Evolutionary conservation across 1,284 basidiomycete genomes (phyloP), one percentile per base, ranked within the genome.

Genomic region (Irpex lacteus): DNA sequence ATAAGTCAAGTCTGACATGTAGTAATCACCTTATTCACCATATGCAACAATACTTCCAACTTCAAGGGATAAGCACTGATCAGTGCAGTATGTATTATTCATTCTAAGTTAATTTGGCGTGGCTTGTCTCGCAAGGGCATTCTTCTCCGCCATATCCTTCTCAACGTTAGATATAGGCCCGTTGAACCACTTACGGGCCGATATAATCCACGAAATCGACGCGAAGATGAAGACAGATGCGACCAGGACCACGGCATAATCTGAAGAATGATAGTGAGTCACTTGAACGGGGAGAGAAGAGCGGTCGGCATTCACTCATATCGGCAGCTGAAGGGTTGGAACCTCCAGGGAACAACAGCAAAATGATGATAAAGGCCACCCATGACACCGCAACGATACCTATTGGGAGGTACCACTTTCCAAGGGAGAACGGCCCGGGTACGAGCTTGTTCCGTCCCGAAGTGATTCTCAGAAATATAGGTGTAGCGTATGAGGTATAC

Each of bases 381-480:
- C 89, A 91, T 44, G 83, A 71, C 32, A 88, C 84, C 3, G 89
- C 86, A 49, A 91, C 70, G 57, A 76, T 72, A 3, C 88, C 89
- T 34, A 89, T 75, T 1, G 85, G 86, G 38, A 82, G 74, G 61
- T 80, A 82, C 86, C 86, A 89, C 63, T 74, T 74, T 8, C 89
- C 89, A 0, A 90, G 79, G 56, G 73, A 76, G 72, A 90, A 90
- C 15, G 82, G 81, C 1, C 89, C 89, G 1, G 85, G 84, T 3
- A 79, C 70, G 8, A 91, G 73, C 68, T 78, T 84, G 54, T 83
- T 69, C 59, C 87, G 78, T 15, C 89, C 89, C 32, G 83, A 88
- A 1, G 88, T 90, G 62, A 91, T 86, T 36, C 89, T 82, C 52
- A 91, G 78, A 66, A 90, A 84, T 59, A 91, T 89, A 1, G 89